Base-by-base conservation (phyloP, 352 stramenopile genomes). In the Thalassiosira mediterranea region DNA sequence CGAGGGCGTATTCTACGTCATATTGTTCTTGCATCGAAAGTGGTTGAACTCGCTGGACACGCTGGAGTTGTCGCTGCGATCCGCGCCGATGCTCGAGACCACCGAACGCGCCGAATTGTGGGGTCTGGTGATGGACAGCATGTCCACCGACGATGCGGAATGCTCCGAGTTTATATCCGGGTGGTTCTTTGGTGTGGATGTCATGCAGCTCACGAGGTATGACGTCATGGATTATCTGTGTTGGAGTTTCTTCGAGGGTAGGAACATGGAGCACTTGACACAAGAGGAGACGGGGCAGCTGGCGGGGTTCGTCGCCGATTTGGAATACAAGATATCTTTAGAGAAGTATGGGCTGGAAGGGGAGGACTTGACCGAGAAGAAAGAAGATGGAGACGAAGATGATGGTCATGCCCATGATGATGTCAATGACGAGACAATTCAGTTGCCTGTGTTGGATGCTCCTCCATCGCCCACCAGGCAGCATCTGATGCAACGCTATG, bases 191-290 rank as follows among this genome's bases (percentile, higher is more conserved):
- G 84, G 87, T 52, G 67, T 81, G 52, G 62, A 84, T 19, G 63
- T 91, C 29, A 75, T 88, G 32, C 65, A 76, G 2, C 87, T 93
- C 64, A 88, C 86, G 0, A 72, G 57, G 10, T 91, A 90, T 56
- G 88, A 93, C 74, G 69, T 92, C 25, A 76, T 69, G 57, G 86
- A 93, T 64, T 93, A 88, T 68, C 58, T 90, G 21, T 63, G 53
- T 23, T 93, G 88, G 88, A 79, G 56, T 26, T 74, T 93, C 70
- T 93, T 92, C 69, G 88, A 93, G 62, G 77, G 86, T 40, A 46
- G 88, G 8, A 90, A 90, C 69, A 83, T 88, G 38, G 88, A 93
- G 59, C 88, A 93, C 78, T 80, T 93, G 63, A 91, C 85, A 47
- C 64, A 65, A 4, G 52, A 85, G 31, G 88, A 93, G 56, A 56